Evolutionary conservation across 345 rosid species (phyloP).

Genomic region (Trapa incisa): DNA sequence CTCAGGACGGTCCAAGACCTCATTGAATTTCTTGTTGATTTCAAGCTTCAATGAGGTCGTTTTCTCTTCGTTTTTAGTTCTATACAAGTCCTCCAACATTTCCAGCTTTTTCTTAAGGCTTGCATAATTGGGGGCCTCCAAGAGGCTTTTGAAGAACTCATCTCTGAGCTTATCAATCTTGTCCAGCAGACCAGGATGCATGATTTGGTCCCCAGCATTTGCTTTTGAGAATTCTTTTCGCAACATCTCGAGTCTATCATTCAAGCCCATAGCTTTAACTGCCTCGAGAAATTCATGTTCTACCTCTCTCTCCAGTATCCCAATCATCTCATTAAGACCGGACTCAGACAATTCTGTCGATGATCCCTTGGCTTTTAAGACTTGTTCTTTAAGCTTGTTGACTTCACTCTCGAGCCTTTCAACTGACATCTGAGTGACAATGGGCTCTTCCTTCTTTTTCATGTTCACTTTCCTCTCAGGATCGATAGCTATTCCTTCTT

Average conservation of each 20-base stretch:
- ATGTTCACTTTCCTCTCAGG: constrained; percentile 52
- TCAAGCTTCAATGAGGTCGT: constrained; percentile 29
- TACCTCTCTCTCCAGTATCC: constrained; percentile 55
- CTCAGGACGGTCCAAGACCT: constrained; percentile 41
- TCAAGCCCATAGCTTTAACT: constrained; percentile 39
- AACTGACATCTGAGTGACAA: constrained; percentile 25
- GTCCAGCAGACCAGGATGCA: constrained; percentile 43
- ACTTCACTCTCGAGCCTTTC: constrained; percentile 51
- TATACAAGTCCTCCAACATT: constrained; percentile 56
- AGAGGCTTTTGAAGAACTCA: constrained; percentile 40
- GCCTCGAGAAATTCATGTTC: constrained; percentile 68
- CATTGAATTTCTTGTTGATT: constrained; percentile 45
- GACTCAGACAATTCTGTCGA: constrained; percentile 37
- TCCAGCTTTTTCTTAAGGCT: constrained; percentile 55
- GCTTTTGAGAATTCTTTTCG: constrained; percentile 42
- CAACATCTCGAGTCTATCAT: constrained; percentile 34
- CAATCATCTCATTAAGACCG: constrained; percentile 50
- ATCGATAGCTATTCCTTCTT: constrained; percentile 52
- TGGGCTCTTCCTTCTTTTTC: constrained; percentile 49
- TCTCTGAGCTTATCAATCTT: constrained; percentile 54
- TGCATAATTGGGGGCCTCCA: constrained; percentile 47
- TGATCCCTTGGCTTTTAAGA: constrained; percentile 54
- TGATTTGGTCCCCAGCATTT: constrained; percentile 38
- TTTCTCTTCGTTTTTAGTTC: constrained; percentile 37
- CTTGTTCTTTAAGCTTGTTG: constrained; percentile 53